Base-by-base conservation (phyloP, 352 stramenopile genomes). In the Globisporangium paddicum region DNA sequence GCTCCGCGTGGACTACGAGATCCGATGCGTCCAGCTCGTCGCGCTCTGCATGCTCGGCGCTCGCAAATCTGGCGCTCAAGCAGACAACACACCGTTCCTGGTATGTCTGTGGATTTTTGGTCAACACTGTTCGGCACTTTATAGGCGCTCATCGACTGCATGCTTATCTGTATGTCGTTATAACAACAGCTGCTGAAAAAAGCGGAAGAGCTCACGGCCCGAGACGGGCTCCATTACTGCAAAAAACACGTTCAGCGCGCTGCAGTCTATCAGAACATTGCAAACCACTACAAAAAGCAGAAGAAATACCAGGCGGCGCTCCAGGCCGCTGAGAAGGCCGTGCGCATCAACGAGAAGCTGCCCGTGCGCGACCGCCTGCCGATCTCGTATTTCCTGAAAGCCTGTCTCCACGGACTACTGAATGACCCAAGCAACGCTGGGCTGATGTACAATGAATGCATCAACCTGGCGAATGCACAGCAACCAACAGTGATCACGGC, bases 241-340 rank as follows among this genome's bases (percentile, higher is more conserved):
- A 90, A 88, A 55, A 75, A 82, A 9, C 57, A 73, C 2, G 62
- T 86, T 5, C 80, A 88, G 34, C 77, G 80, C 11, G 75, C 68
- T 55, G 72, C 72, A 11, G 73, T 90, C 2, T 88, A 85, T 41
- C 76, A 88, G 30, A 78, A 78, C 26, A 66, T 90, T 13, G 75
- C 80, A 2, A 82, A 79, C 38, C 78, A 90, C 62, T 90, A 85
- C 76, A 90, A 88, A 67, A 86, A 81, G 60, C 75, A 84, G 58
- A 87, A 88, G 53, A 90, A 90, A 37, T 76, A 82, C 18, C 74
- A 90, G 32, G 80, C 77, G 5, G 77, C 77, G 8, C 66, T 90
- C 1, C 80, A 90, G 58, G 70, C 62, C 8, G 72, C 72, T 1
- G 66, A 78, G 6, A 90, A 90, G 41, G 79, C 80, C 8, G 76